Percentiles rank a stretch among this genome's conserved stretches.
Evolutionary conservation across 2,329 filamentous ascomycete species (phyloP).

Genomic region (Cucurbitaria berberidis): DNA sequence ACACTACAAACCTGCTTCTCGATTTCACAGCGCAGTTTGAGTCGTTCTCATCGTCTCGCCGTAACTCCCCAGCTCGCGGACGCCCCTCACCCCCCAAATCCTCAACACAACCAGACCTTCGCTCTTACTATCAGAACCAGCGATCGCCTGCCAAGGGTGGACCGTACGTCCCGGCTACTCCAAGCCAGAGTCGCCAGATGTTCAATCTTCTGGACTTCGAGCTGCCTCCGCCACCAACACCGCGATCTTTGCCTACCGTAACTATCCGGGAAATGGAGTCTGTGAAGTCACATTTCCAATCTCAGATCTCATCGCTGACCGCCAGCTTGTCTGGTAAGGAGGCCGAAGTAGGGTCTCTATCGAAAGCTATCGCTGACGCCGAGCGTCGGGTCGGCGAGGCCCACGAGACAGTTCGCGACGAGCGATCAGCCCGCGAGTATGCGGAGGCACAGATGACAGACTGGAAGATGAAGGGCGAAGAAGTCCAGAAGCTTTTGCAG

Average conservation of each 20-base stretch:
- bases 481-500: conserved; percentile 82
- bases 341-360: conserved; percentile 85
- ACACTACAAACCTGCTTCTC: conserved; percentile 78
- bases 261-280: conserved; percentile 92
- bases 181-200: conserved; percentile 40
- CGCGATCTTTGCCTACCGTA: conserved; percentile 86
- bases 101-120: conserved; percentile 59
- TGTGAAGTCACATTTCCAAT: conserved; percentile 87
- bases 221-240: conserved; percentile 90
- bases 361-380: conserved; percentile 85
- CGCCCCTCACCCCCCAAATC: conserved; percentile 60
- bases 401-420: conserved; percentile 81
- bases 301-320: conserved; percentile 92
- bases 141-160: conserved; percentile 41
- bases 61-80: conserved; percentile 46
- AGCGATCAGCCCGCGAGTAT: conserved; percentile 72
- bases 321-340: conserved; percentile 92
- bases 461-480: conserved; percentile 83
- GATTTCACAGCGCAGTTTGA: conserved; percentile 86
- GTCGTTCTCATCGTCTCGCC: conserved; percentile 54
- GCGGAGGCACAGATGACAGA: conserved; percentile 76
- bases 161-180: conserved; percentile 36
- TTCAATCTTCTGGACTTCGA: conserved; percentile 75
- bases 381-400: conserved; percentile 90
- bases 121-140: conserved; percentile 42